Conservation (phyloP, 164 flowering plant species). For the Warburgia ugandensis region DNA sequence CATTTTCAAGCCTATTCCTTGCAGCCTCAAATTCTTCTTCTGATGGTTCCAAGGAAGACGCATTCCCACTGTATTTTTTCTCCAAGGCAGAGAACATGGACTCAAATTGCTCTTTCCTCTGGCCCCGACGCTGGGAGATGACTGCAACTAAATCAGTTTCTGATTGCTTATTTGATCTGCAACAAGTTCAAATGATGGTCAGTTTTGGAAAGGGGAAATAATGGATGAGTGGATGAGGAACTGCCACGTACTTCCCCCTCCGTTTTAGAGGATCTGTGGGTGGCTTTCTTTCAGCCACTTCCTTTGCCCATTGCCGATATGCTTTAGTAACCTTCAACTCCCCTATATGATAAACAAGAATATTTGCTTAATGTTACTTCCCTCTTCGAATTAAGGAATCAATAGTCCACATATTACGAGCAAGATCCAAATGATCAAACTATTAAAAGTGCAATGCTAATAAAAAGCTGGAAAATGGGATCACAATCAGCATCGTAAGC, state of each 20-base stretch:
- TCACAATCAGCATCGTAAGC: not conserved
- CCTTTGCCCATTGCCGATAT: conserved; percentile 71
- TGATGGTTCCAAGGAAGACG: conserved; percentile 44
- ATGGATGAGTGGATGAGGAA: not conserved
- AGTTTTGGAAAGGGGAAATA: not conserved
- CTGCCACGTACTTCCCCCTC: conserved; percentile 42
- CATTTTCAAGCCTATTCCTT: conserved; percentile 44
- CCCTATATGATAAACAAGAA: conserved; percentile 25
- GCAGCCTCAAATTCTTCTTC: conserved; percentile 97
- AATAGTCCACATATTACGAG: not conserved
- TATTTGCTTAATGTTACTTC: not conserved
- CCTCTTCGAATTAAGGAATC: not conserved
- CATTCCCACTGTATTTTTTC: conserved; percentile 50
- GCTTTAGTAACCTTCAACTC: conserved; percentile 66
- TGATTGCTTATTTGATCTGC: conserved; percentile 50
- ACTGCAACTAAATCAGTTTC: conserved; percentile 60
- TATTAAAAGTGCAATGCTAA: not conserved
- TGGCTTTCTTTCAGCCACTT: conserved; percentile 61
- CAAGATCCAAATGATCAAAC: not conserved
- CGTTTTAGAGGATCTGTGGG: conserved; percentile 66
- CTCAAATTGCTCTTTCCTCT: conserved; percentile 67
- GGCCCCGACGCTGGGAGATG: conserved; percentile 64
- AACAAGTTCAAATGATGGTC: not conserved
- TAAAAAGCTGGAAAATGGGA: not conserved
- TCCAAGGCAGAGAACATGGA: conserved; percentile 73